Evolutionary conservation across 116 monocot genomes (phyloP).

Genomic region (Papilionanthe hybrid): DNA sequence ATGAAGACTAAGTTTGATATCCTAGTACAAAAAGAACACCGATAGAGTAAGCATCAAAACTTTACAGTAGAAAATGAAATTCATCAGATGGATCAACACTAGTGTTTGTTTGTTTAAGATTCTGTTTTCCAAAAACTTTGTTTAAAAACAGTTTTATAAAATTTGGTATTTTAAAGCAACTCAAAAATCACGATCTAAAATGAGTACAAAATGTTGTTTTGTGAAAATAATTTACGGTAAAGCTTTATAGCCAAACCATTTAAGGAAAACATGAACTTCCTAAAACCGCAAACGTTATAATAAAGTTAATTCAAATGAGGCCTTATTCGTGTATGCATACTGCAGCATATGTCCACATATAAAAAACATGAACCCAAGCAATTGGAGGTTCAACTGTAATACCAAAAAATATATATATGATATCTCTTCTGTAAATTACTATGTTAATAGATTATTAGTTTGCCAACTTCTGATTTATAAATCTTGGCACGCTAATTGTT

Average conservation of each 20-base stretch:
- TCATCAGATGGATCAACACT: not conserved
- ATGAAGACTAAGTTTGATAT: conserved; percentile 2
- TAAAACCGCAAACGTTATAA: not conserved
- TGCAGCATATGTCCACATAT: not conserved
- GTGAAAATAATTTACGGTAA: too few relatives aligned
- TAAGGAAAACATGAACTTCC: too few relatives aligned
- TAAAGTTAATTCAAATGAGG: not conserved
- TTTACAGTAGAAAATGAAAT: not conserved
- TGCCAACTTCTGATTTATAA: too few relatives aligned
- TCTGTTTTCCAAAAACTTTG: too few relatives aligned
- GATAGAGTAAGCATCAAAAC: not conserved
- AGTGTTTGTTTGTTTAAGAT: too few relatives aligned
- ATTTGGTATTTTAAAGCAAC: too few relatives aligned
- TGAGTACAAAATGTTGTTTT: too few relatives aligned
- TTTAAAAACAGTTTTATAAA: too few relatives aligned
- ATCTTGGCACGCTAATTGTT: not conserved
- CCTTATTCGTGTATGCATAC: not conserved
- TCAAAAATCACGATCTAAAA: too few relatives aligned
- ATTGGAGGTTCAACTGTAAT: not conserved
- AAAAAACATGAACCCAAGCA: not conserved
- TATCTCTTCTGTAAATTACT: not conserved
- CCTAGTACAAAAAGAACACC: not conserved
- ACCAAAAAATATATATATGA: not conserved
- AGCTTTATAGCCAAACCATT: too few relatives aligned
- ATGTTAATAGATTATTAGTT: not conserved